Evolutionary conservation across 345 rosid species (phyloP).

Genomic region (Syzygium grande): DNA sequence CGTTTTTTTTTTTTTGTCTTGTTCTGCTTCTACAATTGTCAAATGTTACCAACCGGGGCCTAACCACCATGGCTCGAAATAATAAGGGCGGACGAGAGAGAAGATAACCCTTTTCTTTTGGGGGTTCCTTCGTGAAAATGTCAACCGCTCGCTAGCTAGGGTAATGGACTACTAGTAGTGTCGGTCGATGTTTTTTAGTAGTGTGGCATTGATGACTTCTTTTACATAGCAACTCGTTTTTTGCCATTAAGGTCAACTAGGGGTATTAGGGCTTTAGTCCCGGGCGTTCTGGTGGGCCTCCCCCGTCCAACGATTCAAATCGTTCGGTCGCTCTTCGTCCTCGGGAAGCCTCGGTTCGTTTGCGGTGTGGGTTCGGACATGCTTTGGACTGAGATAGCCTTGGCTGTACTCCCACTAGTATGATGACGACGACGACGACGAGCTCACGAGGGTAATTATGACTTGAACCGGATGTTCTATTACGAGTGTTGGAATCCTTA

Average conservation of each 20-base stretch:
- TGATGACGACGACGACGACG: background rate
- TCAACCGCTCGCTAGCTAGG: background rate
- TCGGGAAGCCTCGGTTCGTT: background rate
- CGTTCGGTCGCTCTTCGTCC: accelerated
- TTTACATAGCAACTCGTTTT: background rate
- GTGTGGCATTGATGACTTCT: background rate
- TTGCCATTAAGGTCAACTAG: accelerated
- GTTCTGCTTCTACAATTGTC: constrained; percentile 3
- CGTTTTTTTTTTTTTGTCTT: constrained; percentile 9
- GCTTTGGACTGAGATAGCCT: background rate
- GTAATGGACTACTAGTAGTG: background rate
- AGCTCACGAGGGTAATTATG: accelerated
- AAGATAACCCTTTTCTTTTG: background rate
- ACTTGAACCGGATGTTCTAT: background rate
- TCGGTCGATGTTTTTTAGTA: accelerated
- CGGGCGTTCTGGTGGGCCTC: background rate
- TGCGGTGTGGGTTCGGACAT: background rate
- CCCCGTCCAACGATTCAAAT: too few species aligned
- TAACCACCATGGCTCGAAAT: background rate
- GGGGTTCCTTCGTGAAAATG: background rate
- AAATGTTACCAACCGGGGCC: background rate
- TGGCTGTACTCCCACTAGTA: too few species aligned
- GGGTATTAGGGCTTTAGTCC: background rate
- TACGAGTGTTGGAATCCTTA: background rate
- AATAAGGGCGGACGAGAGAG: background rate